Evolutionary conservation across 2,329 filamentous ascomycete species (phyloP).

Genomic region (Pseudogymnoascus sp.): DNA sequence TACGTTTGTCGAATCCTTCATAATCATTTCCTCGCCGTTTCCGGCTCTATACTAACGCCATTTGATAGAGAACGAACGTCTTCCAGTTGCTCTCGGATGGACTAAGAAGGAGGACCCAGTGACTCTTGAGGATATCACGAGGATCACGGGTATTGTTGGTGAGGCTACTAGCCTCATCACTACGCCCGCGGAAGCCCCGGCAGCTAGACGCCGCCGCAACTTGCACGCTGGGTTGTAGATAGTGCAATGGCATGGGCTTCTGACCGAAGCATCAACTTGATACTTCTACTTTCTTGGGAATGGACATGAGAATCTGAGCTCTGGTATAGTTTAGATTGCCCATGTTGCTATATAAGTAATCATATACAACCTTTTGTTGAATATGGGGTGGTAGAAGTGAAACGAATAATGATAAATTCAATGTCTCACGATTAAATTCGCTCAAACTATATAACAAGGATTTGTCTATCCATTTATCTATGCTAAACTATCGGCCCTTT

Average conservation of each 20-base stretch:
- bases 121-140: slow-evolving; percentile 10
- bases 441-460: neutral
- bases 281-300: neutral
- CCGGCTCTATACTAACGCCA: slow-evolving; percentile 6
- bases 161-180: slow-evolving; percentile 14
- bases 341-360: neutral
- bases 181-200: neutral
- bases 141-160: slow-evolving; percentile 10
- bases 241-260: neutral
- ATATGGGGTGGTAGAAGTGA: neutral
- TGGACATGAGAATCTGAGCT: neutral
- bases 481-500: neutral
- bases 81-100: slow-evolving; percentile 36
- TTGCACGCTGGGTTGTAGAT: neutral
- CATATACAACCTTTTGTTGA: neutral
- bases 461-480: neutral
- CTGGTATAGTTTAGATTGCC: neutral
- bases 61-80: slow-evolving; percentile 33
- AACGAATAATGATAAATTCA: neutral
- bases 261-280: neutral
- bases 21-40: neutral
- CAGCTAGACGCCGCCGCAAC: neutral
- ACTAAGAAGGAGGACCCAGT: slow-evolving; percentile 16
- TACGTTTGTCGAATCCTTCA: slow-evolving; percentile 20
- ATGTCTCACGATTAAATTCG: neutral